Percentiles rank a stretch among this genome's conserved stretches.
These are phyloP conservation scores for Perilla frutescens DNA, from an alignment of 257 asterid species.

Conservation along the genomic window DNA sequence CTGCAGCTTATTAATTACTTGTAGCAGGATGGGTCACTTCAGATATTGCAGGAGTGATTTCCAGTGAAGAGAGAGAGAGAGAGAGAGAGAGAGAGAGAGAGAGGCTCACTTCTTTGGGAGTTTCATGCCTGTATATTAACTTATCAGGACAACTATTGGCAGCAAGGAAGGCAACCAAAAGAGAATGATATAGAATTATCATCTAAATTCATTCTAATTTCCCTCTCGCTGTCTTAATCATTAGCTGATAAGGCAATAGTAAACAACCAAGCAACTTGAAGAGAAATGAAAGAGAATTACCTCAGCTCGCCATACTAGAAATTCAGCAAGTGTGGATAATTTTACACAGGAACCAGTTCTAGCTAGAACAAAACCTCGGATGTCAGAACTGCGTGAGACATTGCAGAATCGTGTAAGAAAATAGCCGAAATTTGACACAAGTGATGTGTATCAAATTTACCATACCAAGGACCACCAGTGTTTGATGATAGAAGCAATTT, in stretches of 20 bases:
- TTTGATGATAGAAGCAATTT: slow-evolving; percentile 60
- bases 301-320: slow-evolving; percentile 95
- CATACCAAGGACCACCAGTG: slow-evolving; percentile 64
- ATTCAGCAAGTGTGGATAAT: slow-evolving; percentile 69
- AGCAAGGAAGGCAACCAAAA: not conserved
- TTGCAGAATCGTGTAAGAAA: slow-evolving; percentile 30
- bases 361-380: slow-evolving; percentile 53
- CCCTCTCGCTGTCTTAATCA: slow-evolving; percentile 8
- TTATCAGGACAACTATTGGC: slow-evolving; percentile 4
- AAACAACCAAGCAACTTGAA: slow-evolving; percentile 28
- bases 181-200: not conserved
- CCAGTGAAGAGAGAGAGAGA: not conserved
- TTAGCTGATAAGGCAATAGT: not conserved
- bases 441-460: slow-evolving; percentile 31
- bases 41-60: not conserved
- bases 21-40: not conserved
- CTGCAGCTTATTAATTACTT: not conserved
- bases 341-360: slow-evolving; percentile 70
- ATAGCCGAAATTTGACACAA: slow-evolving; percentile 19
- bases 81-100: not conserved
- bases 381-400: slow-evolving; percentile 62
- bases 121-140: not conserved
- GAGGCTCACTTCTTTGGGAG: slow-evolving; percentile 3
- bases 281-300: slow-evolving; percentile 44
- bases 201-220: not conserved